Percentiles rank a stretch among this genome's conserved stretches.
Conservation (phyloP, 1,139 yeast species). For the Geotrichum restrictum region DNA sequence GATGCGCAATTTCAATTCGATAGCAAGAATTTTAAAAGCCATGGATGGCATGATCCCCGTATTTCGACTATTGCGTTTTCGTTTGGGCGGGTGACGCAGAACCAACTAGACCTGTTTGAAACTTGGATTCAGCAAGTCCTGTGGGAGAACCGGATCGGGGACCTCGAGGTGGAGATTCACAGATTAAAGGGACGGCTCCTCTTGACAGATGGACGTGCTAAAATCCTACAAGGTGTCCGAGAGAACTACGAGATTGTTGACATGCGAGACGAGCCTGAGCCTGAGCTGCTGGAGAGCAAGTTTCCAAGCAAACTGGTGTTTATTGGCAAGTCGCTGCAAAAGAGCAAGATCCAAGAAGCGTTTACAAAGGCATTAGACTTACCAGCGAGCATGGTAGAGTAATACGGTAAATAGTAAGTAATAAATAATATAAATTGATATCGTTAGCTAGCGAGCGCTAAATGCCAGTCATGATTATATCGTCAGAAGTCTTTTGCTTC, state of each 20-base stretch:
- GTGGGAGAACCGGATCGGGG: constrained; percentile 58
- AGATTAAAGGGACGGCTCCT: constrained; percentile 75
- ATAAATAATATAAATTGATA: background rate
- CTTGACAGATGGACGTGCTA: constrained; percentile 40
- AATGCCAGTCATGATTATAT: constrained; percentile 16
- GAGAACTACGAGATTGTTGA: constrained; percentile 81
- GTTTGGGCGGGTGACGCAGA: constrained; percentile 46
- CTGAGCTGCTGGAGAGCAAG: constrained; percentile 36
- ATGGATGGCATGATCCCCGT: constrained; percentile 37
- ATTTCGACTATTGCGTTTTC: constrained; percentile 60
- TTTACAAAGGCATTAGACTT: constrained; percentile 3
- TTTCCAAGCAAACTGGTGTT: constrained; percentile 59
- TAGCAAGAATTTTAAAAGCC: constrained; percentile 14
- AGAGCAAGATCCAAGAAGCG: constrained; percentile 17
- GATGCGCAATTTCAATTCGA: constrained; percentile 39
- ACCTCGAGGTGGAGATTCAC: constrained; percentile 56
- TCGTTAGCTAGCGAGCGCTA: no score
- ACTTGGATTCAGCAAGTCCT: constrained; percentile 58
- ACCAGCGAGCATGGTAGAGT: constrained; percentile 6
- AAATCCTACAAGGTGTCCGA: constrained; percentile 87
- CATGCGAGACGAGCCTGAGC: constrained; percentile 45
- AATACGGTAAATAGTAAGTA: background rate
- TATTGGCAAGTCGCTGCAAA: constrained; percentile 65
- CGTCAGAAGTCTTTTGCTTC: constrained; percentile 21
- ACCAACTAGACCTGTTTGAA: constrained; percentile 48